phyloP scores from a whole-genome alignment of 805 yeast species.

The Kodamaea leandrae region DNA sequence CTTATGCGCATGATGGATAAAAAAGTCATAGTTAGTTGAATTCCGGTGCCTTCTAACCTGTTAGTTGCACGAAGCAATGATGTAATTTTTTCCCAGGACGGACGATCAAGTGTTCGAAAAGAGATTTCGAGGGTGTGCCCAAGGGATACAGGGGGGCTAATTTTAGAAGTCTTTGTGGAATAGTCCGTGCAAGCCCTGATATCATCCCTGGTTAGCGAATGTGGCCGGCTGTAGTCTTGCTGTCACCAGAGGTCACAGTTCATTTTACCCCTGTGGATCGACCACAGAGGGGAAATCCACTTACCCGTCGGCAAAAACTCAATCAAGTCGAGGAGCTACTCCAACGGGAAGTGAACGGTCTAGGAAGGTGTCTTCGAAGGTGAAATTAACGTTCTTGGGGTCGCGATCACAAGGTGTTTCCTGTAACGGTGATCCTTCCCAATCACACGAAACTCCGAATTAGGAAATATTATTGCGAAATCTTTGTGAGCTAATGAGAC shows the following conservation, averaged over 20 bases:
- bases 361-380: neutral
- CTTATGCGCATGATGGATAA: neutral
- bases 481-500: neutral
- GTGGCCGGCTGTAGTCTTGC: too few species aligned
- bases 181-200: too few species aligned
- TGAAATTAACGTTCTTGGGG: too few species aligned
- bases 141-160: constrained; percentile 1
- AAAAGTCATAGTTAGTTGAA: too few species aligned
- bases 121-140: neutral
- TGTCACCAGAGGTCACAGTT: too few species aligned
- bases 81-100: constrained; percentile 1
- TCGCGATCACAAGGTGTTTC: neutral
- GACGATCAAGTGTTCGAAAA: too few species aligned
- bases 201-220: too few species aligned
- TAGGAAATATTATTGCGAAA: neutral
- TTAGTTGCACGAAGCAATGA: neutral
- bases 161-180: neutral
- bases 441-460: neutral
- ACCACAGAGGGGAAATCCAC: too few species aligned
- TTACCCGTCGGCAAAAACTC: too few species aligned
- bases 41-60: neutral
- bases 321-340: too few species aligned
- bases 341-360: too few species aligned
- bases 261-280: too few species aligned
- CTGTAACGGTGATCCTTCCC: neutral